Percentiles rank a stretch among this genome's conserved stretches.
Conservation (phyloP, 495 filamentous ascomycete genomes). For the Margaritispora aquatica region DNA sequence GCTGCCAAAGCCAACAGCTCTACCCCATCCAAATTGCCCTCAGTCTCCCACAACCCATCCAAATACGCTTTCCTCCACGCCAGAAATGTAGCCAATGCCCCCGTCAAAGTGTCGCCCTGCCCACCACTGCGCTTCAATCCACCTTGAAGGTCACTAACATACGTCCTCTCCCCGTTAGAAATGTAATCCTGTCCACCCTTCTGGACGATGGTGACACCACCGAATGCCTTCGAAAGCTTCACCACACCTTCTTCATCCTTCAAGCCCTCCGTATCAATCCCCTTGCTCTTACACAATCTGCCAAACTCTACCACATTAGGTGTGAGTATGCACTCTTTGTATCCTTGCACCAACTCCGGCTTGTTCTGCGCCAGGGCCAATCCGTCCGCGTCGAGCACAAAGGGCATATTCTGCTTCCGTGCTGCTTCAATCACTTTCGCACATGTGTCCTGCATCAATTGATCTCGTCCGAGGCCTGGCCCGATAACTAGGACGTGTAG, state of each 20-base stretch:
- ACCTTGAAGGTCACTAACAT: constrained; percentile 67
- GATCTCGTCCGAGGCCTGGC: constrained; percentile 84
- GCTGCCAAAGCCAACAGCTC: constrained; percentile 76
- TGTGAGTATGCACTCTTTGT: constrained; percentile 80
- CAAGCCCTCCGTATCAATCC: constrained; percentile 46
- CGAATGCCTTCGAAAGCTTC: constrained; percentile 67
- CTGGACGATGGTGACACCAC: constrained; percentile 84
- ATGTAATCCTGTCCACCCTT: constrained; percentile 86
- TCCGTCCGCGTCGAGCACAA: constrained; percentile 92
- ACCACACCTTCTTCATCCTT: constrained; percentile 34
- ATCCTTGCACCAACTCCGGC: constrained; percentile 74
- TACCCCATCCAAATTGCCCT: constrained; percentile 42
- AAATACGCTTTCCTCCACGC: constrained; percentile 84
- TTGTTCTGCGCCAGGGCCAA: constrained; percentile 67
- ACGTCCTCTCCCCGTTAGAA: constrained; percentile 69
- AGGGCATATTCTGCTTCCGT: constrained; percentile 61
- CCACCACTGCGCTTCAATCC: constrained; percentile 88
- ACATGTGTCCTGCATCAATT: constrained; percentile 83
- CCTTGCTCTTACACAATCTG: constrained; percentile 64
- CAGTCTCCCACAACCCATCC: constrained; percentile 75
- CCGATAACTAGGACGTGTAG: constrained; percentile 93
- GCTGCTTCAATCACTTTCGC: constrained; percentile 75
- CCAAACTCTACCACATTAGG: constrained; percentile 94
- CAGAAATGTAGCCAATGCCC: constrained; percentile 78
- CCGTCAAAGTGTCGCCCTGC: constrained; percentile 94